Evolutionary conservation across 148 eudicot species (phyloP).

Genomic region (Fagopyrum esculentum): DNA sequence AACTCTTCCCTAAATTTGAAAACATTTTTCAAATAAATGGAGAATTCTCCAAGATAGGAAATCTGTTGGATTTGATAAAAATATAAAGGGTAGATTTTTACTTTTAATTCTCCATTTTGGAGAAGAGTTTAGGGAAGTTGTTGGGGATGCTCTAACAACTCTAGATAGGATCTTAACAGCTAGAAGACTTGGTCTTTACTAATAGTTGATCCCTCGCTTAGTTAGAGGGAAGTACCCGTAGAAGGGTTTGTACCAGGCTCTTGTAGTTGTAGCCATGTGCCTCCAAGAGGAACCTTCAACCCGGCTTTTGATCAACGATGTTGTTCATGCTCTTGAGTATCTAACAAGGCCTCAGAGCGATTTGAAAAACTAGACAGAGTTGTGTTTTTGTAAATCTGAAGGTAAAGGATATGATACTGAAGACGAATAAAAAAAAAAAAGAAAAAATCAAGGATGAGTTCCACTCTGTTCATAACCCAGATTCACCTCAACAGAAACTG

Average conservation of each 20-base stretch:
- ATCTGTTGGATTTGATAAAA: too few relatives aligned
- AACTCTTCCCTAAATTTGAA: too few relatives aligned
- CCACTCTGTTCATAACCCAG: too few relatives aligned
- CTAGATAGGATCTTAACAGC: too few relatives aligned
- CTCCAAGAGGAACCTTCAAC: constrained; percentile 69
- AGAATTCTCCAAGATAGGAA: too few relatives aligned
- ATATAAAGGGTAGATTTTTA: too few relatives aligned
- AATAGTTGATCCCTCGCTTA: constrained; percentile 60
- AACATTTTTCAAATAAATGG: too few relatives aligned
- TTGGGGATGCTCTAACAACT: too few relatives aligned
- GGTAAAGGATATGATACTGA: constrained; percentile 7
- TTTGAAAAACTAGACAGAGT: constrained; percentile 9
- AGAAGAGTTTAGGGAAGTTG: too few relatives aligned
- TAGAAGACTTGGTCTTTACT: too few relatives aligned
- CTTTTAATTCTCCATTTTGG: too few relatives aligned
- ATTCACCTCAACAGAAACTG: too few relatives aligned
- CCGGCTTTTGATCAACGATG: constrained; percentile 58
- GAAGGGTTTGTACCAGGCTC: constrained; percentile 61
- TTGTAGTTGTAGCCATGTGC: constrained; percentile 74
- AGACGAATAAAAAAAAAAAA: background rate
- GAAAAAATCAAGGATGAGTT: background rate
- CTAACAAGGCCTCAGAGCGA: constrained; percentile 28
- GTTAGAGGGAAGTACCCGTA: constrained; percentile 38
- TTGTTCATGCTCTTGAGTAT: constrained; percentile 67
- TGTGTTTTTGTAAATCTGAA: background rate